A percentile compares a stretch with the other conserved stretches of the same genome.
Conservation (phyloP, 2,329 filamentous ascomycete genomes). For the Metarhizium album region DNA sequence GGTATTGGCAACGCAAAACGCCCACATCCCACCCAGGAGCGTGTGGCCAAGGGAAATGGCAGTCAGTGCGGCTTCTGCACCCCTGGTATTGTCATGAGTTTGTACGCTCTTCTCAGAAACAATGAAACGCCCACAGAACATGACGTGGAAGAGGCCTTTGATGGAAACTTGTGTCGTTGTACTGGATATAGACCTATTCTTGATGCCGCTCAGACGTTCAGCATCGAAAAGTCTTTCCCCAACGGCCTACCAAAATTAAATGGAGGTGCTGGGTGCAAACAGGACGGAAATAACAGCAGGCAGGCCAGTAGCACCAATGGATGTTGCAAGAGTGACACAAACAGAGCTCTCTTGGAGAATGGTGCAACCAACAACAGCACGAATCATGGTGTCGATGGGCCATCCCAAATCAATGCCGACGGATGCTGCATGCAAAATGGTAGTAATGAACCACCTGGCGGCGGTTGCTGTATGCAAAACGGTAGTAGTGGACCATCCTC, state of each 20-base stretch:
- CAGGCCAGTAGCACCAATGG: background rate
- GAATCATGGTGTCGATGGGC: background rate
- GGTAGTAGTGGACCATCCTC: slow-evolving; percentile 29
- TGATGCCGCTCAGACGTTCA: slow-evolving; percentile 88
- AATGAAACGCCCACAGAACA: slow-evolving; percentile 65
- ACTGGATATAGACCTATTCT: slow-evolving; percentile 92
- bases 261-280: slow-evolving; percentile 2
- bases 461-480: slow-evolving; percentile 64
- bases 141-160: slow-evolving; percentile 90
- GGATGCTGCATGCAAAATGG: slow-evolving; percentile 65
- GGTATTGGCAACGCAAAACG: slow-evolving; percentile 82
- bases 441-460: too few relatives aligned
- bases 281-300: background rate
- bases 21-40: slow-evolving; percentile 83
- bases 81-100: slow-evolving; percentile 93
- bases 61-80: slow-evolving; percentile 95
- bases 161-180: slow-evolving; percentile 91
- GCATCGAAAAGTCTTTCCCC: slow-evolving; percentile 31
- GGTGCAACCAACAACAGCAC: background rate
- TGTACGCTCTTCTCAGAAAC: slow-evolving; percentile 87
- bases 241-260: slow-evolving; percentile 14
- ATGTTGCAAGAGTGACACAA: slow-evolving; percentile 37
- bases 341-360: slow-evolving; percentile 3
- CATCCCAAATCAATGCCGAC: slow-evolving; percentile 21
- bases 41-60: slow-evolving; percentile 82